A percentile compares a stretch with the other conserved stretches of the same genome.
phyloP scores from a whole-genome alignment of 192 early-diverging fungal genomes.

The Gonapodya sp. region DNA sequence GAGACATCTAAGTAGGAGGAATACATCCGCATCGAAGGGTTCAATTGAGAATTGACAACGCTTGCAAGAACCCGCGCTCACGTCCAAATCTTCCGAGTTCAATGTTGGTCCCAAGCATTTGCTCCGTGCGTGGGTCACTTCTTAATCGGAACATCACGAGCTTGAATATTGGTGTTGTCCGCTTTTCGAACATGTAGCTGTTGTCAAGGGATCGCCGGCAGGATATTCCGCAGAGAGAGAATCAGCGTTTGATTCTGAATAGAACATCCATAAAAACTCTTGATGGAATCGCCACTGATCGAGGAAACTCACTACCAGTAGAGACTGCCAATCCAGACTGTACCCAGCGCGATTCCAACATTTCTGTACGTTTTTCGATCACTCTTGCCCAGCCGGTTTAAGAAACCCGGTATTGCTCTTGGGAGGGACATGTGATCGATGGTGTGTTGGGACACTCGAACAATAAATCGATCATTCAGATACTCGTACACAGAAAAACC shows the following conservation, averaged over 20 bases:
- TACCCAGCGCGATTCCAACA: not conserved
- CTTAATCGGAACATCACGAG: not conserved
- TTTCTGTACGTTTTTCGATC: not conserved
- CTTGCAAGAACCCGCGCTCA: not conserved
- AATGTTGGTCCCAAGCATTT: not conserved
- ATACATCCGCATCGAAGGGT: not conserved
- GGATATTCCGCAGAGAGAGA: not conserved
- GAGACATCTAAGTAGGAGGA: not conserved
- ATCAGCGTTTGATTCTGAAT: not conserved
- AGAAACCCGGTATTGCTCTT: not conserved
- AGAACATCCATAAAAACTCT: not conserved
- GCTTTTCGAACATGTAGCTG: conserved; percentile 1
- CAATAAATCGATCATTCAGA: not conserved
- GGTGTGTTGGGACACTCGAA: not conserved
- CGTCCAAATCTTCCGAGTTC: conserved; percentile 1
- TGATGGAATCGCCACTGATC: not conserved
- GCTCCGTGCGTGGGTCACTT: not conserved
- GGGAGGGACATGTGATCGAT: not conserved
- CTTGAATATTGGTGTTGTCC: not conserved
- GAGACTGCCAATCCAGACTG: not conserved
- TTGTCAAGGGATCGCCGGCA: not conserved
- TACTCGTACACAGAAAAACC: too few relatives aligned
- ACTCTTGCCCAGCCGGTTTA: not conserved
- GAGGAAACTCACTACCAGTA: not conserved
- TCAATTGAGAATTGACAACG: not conserved